These are phyloP conservation scores for Scopulariopsis brevicaulis DNA, from an alignment of 2,329 filamentous ascomycete species.

Conservation along the genomic window DNA sequence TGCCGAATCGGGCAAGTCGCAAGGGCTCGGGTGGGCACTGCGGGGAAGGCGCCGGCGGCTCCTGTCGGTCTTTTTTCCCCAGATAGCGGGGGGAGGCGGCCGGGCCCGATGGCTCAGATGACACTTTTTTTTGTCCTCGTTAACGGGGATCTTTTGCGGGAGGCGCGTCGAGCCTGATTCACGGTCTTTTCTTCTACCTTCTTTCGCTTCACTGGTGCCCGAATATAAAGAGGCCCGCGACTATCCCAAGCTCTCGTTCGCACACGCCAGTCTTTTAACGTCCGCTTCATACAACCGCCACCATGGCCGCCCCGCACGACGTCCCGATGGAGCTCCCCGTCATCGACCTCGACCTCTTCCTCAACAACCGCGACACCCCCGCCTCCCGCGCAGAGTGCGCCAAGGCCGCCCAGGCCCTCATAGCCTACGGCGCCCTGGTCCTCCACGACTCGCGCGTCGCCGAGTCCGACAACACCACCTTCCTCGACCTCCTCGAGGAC, in stretches of 20 bases:
- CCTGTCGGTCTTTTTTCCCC: not conserved
- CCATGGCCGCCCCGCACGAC: slow-evolving; percentile 12
- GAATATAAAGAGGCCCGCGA: not conserved
- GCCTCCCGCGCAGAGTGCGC: slow-evolving; percentile 37
- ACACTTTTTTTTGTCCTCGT: not conserved
- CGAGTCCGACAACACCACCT: slow-evolving; percentile 40
- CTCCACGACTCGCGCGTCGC: slow-evolving; percentile 48
- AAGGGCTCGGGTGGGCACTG: not conserved
- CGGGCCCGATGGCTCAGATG: not conserved
- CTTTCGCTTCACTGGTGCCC: not conserved
- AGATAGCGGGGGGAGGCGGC: not conserved
- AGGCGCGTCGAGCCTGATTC: not conserved
- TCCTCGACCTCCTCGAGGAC: slow-evolving; percentile 52
- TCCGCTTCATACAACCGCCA: not conserved
- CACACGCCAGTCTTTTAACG: not conserved
- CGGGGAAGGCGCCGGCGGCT: not conserved
- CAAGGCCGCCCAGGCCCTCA: slow-evolving; percentile 42
- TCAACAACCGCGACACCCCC: slow-evolving; percentile 27
- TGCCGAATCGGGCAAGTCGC: not conserved
- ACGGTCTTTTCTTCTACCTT: not conserved
- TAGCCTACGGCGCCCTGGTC: slow-evolving; percentile 47
- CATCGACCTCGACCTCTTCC: slow-evolving; percentile 47
- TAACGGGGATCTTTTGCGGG: not conserved
- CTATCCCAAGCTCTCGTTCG: not conserved
- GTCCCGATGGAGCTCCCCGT: slow-evolving; percentile 45